Conservation (phyloP, 2,329 filamentous ascomycete species). For the Stachybotrys chartarum region DNA sequence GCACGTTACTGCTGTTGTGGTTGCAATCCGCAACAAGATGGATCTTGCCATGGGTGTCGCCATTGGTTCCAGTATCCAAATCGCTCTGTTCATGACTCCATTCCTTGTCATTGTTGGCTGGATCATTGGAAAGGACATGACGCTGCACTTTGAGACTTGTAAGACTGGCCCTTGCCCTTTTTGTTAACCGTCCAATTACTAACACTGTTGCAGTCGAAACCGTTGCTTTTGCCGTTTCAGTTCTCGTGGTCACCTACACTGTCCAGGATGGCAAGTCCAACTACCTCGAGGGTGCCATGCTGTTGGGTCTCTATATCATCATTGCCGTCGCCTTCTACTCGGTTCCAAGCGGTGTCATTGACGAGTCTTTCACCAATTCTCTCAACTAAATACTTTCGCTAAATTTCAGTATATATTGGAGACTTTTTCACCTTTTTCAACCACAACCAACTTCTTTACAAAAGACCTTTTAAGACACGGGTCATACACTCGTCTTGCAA, state of each 20-base stretch:
- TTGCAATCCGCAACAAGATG: slow-evolving; percentile 73
- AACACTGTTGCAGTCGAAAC: slow-evolving; percentile 51
- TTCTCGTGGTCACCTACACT: slow-evolving; percentile 67
- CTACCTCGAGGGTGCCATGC: slow-evolving; percentile 74
- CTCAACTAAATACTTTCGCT: neutral
- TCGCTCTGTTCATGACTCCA: slow-evolving; percentile 73
- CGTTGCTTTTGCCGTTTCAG: slow-evolving; percentile 68
- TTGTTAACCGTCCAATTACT: slow-evolving; percentile 1
- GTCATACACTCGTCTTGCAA: no score
- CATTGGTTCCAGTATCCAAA: slow-evolving; percentile 76
- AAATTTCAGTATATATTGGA: neutral
- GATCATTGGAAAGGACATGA: slow-evolving; percentile 67
- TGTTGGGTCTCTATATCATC: slow-evolving; percentile 46
- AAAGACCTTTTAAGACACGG: no score
- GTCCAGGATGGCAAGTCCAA: slow-evolving; percentile 80
- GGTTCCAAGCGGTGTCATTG: slow-evolving; percentile 40
- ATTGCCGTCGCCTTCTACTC: slow-evolving; percentile 56
- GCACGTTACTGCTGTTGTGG: slow-evolving; percentile 74
- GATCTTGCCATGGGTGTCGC: slow-evolving; percentile 69
- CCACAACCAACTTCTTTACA: neutral
- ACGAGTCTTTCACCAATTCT: slow-evolving; percentile 18
- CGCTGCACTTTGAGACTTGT: slow-evolving; percentile 67
- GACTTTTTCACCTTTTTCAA: neutral
- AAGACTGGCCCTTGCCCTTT: slow-evolving; percentile 10
- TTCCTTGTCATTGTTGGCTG: slow-evolving; percentile 75